These are phyloP conservation scores for Alternaria hordeiaustralica DNA, from an alignment of 2,329 filamentous ascomycete species.

Conservation along the genomic window DNA sequence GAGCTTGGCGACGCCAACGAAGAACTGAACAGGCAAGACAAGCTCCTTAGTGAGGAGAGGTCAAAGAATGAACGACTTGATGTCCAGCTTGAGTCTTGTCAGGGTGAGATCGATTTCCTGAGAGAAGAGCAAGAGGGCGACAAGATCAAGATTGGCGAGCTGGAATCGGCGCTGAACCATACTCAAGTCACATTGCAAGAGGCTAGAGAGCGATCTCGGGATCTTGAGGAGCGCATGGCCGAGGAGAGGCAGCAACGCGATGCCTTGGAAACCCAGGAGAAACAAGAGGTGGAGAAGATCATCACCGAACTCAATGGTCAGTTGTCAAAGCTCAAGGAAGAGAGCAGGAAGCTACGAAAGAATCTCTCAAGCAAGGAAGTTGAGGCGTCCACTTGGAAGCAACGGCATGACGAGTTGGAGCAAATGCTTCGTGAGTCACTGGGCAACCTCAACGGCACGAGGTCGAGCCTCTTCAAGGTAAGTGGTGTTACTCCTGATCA, in stretches of 20 bases:
- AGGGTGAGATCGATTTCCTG: constrained; percentile 92
- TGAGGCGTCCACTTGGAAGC: constrained; percentile 89
- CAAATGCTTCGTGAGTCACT: constrained; percentile 85
- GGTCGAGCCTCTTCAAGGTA: constrained; percentile 83
- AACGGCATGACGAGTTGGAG: constrained; percentile 87
- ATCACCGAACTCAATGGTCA: constrained; percentile 93
- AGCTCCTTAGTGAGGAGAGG: constrained; percentile 82
- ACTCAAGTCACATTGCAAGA: constrained; percentile 82
- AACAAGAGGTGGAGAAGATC: constrained; percentile 92
- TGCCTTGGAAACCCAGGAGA: constrained; percentile 83
- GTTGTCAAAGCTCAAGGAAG: constrained; percentile 81
- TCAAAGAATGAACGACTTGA: constrained; percentile 86
- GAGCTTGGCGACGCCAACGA: constrained; percentile 84
- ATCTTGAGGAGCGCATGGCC: constrained; percentile 68
- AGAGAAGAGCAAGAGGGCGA: constrained; percentile 96
- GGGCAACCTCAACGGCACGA: constrained; percentile 84
- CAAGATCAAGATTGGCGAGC: constrained; percentile 96
- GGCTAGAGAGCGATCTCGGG: constrained; percentile 72
- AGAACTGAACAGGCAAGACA: constrained; percentile 85
- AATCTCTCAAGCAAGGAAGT: constrained; percentile 82
- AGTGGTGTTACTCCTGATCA: neutral
- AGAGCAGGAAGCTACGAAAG: constrained; percentile 81
- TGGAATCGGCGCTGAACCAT: constrained; percentile 81
- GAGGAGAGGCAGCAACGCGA: constrained; percentile 87
- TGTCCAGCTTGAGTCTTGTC: constrained; percentile 90